A percentile compares a stretch with the other conserved stretches of the same genome.
phyloP scores from a whole-genome alignment of 73 alveolate genomes.

The Uronychia setigera region DNA sequence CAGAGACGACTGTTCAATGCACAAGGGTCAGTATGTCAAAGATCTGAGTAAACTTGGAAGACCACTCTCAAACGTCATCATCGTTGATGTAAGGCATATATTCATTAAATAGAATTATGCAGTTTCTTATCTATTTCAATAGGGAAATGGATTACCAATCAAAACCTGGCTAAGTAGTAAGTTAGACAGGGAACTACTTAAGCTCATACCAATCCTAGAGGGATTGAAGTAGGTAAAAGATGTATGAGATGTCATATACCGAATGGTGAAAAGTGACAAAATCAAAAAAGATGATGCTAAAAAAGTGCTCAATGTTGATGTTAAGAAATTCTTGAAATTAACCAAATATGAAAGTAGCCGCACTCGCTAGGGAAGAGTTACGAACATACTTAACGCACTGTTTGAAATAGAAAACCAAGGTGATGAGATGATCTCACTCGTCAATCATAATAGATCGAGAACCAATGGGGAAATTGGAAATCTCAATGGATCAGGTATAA shows the following conservation, averaged over 20 bases:
- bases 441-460: too few species aligned
- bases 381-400: too few species aligned
- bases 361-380: too few species aligned
- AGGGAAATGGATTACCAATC: slow-evolving; percentile 47
- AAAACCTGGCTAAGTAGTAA: slow-evolving; percentile 39
- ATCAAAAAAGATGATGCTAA: slow-evolving; percentile 4
- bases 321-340: too few species aligned
- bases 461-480: too few species aligned
- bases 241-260: slow-evolving; percentile 19
- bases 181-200: slow-evolving; percentile 33
- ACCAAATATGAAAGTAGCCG: too few species aligned
- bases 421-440: too few species aligned
- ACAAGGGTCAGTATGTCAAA: slow-evolving; percentile 67
- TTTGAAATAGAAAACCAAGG: too few species aligned
- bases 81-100: slow-evolving; percentile 43
- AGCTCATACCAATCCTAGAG: slow-evolving; percentile 25
- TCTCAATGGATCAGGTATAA: too few species aligned
- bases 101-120: slow-evolving; percentile 18
- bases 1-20: slow-evolving; percentile 74
- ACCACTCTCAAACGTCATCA: slow-evolving; percentile 66
- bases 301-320: not conserved
- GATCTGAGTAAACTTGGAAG: slow-evolving; percentile 75
- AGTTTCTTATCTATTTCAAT: slow-evolving; percentile 33
- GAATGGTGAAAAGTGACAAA: not conserved
- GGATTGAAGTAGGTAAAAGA: not conserved